Evolutionary conservation across 1,139 yeast species (phyloP).

Genomic region (Lodderomyces margitis): DNA sequence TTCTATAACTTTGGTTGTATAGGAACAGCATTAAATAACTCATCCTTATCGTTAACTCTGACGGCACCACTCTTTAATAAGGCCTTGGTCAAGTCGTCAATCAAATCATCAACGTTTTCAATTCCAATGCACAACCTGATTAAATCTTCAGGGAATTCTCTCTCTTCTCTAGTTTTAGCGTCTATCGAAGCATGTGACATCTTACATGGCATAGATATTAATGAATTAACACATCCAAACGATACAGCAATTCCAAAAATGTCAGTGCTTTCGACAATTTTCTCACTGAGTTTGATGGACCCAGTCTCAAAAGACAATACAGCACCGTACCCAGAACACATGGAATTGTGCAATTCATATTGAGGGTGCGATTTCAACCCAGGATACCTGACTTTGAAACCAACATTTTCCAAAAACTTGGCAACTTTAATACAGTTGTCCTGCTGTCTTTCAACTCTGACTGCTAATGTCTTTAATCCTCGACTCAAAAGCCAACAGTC

Average conservation of each 20-base stretch:
- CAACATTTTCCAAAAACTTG: slow-evolving; percentile 59
- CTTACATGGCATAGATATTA: slow-evolving; percentile 88
- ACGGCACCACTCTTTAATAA: slow-evolving; percentile 64
- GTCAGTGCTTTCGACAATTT: slow-evolving; percentile 71
- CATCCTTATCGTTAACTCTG: slow-evolving; percentile 41
- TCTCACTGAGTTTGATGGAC: slow-evolving; percentile 60
- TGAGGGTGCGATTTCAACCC: slow-evolving; percentile 83
- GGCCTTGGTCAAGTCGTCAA: slow-evolving; percentile 72
- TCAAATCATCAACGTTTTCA: slow-evolving; percentile 63
- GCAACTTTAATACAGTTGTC: slow-evolving; percentile 74
- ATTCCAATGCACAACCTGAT: slow-evolving; percentile 88
- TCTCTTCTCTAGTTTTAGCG: slow-evolving; percentile 77
- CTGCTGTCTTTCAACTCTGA: slow-evolving; percentile 86
- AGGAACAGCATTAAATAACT: slow-evolving; percentile 44
- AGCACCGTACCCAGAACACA: slow-evolving; percentile 85
- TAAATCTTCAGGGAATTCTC: slow-evolving; percentile 89
- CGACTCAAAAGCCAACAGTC: slow-evolving; percentile 86
- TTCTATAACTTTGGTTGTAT: slow-evolving; percentile 38
- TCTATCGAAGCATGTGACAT: slow-evolving; percentile 98
- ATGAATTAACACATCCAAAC: slow-evolving; percentile 90
- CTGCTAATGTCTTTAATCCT: slow-evolving; percentile 82
- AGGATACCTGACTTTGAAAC: slow-evolving; percentile 76
- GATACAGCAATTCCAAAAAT: slow-evolving; percentile 89
- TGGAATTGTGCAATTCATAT: slow-evolving; percentile 70
- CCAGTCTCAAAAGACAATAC: slow-evolving; percentile 90